These are phyloP conservation scores for Entomortierella parvispora DNA, from an alignment of 192 early-diverging fungal genomes.

Conservation along the genomic window DNA sequence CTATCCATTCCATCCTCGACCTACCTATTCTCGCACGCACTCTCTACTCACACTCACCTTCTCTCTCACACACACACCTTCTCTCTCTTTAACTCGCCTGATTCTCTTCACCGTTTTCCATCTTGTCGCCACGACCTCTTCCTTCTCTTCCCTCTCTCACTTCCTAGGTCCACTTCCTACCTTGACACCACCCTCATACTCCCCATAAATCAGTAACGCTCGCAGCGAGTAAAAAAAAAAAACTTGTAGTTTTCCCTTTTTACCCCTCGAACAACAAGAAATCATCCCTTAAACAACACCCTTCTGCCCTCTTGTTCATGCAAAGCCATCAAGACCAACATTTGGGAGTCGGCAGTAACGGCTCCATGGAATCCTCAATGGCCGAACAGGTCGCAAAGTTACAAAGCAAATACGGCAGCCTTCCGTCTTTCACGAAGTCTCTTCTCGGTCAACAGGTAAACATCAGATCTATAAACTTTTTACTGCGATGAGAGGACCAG, in stretches of 20 bases:
- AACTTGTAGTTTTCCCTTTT: not conserved
- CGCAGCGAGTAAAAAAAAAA: not conserved
- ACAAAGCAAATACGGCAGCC: conserved; percentile 31
- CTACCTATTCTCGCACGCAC: not conserved
- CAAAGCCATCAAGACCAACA: conserved; percentile 46
- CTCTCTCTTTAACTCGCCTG: too few relatives aligned
- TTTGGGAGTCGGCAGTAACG: conserved; percentile 23
- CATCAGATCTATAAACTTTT: not conserved
- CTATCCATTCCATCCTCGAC: not conserved
- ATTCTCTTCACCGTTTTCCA: not conserved
- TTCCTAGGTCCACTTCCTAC: too few relatives aligned
- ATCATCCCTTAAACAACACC: not conserved
- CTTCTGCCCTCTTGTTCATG: conserved; percentile 11
- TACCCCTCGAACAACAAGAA: too few relatives aligned
- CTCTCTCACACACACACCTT: too few relatives aligned
- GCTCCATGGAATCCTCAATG: conserved; percentile 11
- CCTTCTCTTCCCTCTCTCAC: too few relatives aligned
- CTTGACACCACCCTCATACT: not conserved
- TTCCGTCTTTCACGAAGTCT: conserved; percentile 22
- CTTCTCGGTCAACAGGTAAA: conserved; percentile 44
- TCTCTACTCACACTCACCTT: not conserved
- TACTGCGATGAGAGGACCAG: too few relatives aligned
- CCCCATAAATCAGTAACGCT: not conserved
- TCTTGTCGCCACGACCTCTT: too few relatives aligned
- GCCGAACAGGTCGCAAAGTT: conserved; percentile 40